Conservation (phyloP, 331 rosid species). For the Arachis monticola region DNA sequence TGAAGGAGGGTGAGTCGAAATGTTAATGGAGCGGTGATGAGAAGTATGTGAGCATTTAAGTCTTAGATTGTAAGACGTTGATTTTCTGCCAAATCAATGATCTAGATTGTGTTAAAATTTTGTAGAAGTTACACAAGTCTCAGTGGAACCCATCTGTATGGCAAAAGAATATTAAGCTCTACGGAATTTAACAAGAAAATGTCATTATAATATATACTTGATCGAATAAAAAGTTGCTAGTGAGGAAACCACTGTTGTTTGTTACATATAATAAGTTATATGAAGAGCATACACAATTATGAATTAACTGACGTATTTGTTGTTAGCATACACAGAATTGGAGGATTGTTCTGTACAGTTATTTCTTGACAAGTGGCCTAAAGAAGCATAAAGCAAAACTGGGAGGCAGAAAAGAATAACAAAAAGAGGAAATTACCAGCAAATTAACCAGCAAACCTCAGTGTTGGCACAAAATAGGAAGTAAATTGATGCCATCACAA, state of each 20-base stretch:
- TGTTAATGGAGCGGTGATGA: too few species aligned
- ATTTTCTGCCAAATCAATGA: too few species aligned
- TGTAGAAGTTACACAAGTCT: too few species aligned
- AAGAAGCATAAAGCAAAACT: constrained; percentile 46
- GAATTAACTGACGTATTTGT: constrained; percentile 49
- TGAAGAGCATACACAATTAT: constrained; percentile 47
- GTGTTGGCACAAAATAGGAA: constrained; percentile 35
- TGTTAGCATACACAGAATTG: constrained; percentile 43
- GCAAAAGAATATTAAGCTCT: background rate
- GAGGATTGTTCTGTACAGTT: constrained; percentile 58
- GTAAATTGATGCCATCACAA: constrained; percentile 25
- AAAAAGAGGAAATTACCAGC: constrained; percentile 36
- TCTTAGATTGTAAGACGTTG: too few species aligned
- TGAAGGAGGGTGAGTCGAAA: too few species aligned
- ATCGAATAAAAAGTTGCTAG: constrained; percentile 6
- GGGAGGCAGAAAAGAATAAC: background rate
- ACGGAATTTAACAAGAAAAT: background rate
- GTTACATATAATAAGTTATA: constrained; percentile 37
- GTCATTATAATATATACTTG: background rate
- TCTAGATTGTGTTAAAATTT: too few species aligned
- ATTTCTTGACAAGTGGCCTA: constrained; percentile 42
- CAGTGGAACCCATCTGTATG: background rate
- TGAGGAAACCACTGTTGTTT: constrained; percentile 35
- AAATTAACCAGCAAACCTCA: constrained; percentile 45
- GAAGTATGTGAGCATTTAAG: too few species aligned